Base-by-base conservation (phyloP, 2,329 filamentous ascomycete species). In the Sclerotinia sclerotiorum region DNA sequence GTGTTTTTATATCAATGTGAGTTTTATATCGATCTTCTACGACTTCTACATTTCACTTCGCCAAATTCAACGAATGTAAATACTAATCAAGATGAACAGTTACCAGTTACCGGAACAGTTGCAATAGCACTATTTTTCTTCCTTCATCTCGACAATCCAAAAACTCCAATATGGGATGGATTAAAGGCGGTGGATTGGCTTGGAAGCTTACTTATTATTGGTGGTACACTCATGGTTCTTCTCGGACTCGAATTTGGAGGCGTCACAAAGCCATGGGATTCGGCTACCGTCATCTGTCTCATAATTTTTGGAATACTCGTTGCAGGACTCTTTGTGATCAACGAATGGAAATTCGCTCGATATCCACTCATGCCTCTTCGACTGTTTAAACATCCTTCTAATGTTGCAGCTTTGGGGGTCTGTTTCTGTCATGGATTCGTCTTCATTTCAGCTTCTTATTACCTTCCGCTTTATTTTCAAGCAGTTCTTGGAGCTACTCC, bases 221-320 rank as follows among this genome's bases (percentile, higher is more conserved):
- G 90, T 54, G 92, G 90, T 27, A 94, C 91, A 0, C 82, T 96
- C 27, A 94, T 97, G 91, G 83, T 97, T 72, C 86, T 97, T 5
- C 87, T 97, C 54, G 94, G 93, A 0, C 85, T 97, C 15, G 90
- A 96, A 76, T 92, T 94, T 70, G 94, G 93, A 67, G 93, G 92
- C 61, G 85, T 93, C 64, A 83, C 84, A 29, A 87, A 86, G 71
- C 90, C 93, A 1, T 93, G 77, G 77, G 51, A 60, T 29, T 78
- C 76, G 15, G 71, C 73, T 5, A 75, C 67, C 8, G 77, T 78
- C 3, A 72, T 78, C 54, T 77, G 76, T 69, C 63, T 78, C 85
- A 89, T 64, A 88, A 91, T 64, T 83, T 92, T 55, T 85, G 90
- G 62, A 84, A 76, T 86, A 32, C 68, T 90, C 39, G 80, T 85